phyloP scores from a whole-genome alignment of 1,284 basidiomycete species.

The Filobasidium uniguttulatum region DNA sequence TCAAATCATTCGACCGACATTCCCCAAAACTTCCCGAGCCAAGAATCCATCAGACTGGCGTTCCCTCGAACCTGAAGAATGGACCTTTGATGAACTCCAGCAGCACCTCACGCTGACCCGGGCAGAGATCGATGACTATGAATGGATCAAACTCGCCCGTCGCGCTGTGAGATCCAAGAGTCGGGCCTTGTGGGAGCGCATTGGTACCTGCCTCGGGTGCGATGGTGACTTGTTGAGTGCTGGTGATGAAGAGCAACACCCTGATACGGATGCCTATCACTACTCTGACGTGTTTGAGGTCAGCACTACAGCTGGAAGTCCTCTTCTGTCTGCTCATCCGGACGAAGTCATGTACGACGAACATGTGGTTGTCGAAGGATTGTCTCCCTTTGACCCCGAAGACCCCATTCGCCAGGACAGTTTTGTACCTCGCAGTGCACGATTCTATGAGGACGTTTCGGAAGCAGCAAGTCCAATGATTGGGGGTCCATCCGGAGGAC shows the following conservation, averaged over 20 bases:
- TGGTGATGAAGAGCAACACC: slow-evolving; percentile 24
- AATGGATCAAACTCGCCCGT: slow-evolving; percentile 29
- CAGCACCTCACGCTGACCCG: slow-evolving; percentile 26
- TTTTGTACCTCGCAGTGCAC: neutral
- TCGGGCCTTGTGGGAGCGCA: slow-evolving; percentile 33
- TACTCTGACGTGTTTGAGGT: slow-evolving; percentile 22
- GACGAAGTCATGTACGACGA: slow-evolving; percentile 18
- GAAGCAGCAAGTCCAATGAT: neutral
- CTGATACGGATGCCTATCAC: neutral
- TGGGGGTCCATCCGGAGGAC: slow-evolving; percentile 20
- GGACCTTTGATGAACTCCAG: slow-evolving; percentile 33
- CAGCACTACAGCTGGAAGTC: slow-evolving; percentile 10
- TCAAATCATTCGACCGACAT: slow-evolving; percentile 25
- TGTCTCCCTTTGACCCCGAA: slow-evolving; percentile 17
- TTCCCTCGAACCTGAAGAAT: slow-evolving; percentile 24
- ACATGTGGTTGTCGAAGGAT: slow-evolving; percentile 31
- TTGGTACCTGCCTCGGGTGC: slow-evolving; percentile 34
- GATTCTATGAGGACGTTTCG: neutral
- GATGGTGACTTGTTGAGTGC: slow-evolving; percentile 32
- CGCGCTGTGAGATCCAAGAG: slow-evolving; percentile 24
- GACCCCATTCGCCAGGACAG: too few relatives aligned
- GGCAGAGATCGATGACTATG: slow-evolving; percentile 28
- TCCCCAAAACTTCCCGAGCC: slow-evolving; percentile 19
- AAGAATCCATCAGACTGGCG: slow-evolving; percentile 19
- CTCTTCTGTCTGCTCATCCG: slow-evolving; percentile 20